phyloP scores from a whole-genome alignment of 768 basidiomycete genomes.

The Strobilomyces dryophilus region DNA sequence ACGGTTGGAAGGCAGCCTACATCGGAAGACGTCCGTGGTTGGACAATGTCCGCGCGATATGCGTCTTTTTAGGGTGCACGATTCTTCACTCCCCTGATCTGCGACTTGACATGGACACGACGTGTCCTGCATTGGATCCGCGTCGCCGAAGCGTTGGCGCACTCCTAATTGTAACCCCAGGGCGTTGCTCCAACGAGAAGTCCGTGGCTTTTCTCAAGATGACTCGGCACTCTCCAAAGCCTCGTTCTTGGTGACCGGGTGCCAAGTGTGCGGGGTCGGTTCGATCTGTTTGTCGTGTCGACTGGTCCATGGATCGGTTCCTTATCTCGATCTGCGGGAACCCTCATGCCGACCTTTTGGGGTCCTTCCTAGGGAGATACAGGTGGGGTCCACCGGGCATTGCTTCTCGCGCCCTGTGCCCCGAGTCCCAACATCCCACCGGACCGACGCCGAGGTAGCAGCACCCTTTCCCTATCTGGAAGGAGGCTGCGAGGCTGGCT shows the following conservation, averaged over 20 bases:
- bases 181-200: background rate
- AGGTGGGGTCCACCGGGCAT: background rate
- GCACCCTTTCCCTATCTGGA: background rate
- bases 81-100: slow-evolving; percentile 4
- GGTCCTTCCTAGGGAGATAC: background rate
- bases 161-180: background rate
- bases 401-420: background rate
- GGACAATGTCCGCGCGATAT: background rate
- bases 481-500: background rate
- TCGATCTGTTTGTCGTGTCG: background rate
- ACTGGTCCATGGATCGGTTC: slow-evolving; percentile 2
- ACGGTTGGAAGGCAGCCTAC: background rate
- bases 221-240: background rate
- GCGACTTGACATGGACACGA: background rate
- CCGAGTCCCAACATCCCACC: too few relatives aligned
- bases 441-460: background rate
- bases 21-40: background rate
- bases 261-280: background rate
- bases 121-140: background rate
- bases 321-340: background rate
- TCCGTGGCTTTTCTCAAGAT: background rate
- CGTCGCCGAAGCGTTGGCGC: background rate
- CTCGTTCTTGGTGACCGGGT: background rate
- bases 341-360: background rate
- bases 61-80: background rate